Conservation (phyloP, 164 flowering plant species). For the Chimonanthus salicifolius region DNA sequence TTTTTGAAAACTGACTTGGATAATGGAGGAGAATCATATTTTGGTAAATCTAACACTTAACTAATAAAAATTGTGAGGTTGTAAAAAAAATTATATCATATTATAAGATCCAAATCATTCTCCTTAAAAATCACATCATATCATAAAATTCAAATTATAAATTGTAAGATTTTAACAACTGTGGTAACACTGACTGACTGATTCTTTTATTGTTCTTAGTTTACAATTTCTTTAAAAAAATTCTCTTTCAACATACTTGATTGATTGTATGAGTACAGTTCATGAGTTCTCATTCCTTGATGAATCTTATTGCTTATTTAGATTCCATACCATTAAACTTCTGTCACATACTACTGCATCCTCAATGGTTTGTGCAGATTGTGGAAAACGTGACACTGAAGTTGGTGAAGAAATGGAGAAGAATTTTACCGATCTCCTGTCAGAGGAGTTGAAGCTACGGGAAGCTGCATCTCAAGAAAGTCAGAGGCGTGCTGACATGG, state of each 20-base stretch:
- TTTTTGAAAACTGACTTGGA: too few relatives aligned
- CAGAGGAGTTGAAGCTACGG: slow-evolving; percentile 41
- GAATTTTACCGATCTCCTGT: slow-evolving; percentile 35
- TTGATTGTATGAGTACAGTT: too few relatives aligned
- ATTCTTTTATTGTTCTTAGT: neutral
- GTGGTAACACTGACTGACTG: neutral
- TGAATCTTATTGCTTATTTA: neutral
- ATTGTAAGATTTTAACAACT: neutral
- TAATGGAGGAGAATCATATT: too few relatives aligned
- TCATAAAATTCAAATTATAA: too few relatives aligned
- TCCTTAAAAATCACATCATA: too few relatives aligned
- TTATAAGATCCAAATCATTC: too few relatives aligned
- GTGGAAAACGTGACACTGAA: slow-evolving; percentile 61
- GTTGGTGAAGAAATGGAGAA: slow-evolving; percentile 42
- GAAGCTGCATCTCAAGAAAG: slow-evolving; percentile 42
- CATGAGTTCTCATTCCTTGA: neutral
- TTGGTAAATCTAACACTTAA: too few relatives aligned
- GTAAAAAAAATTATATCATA: too few relatives aligned
- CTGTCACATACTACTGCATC: neutral
- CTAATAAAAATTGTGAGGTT: too few relatives aligned
- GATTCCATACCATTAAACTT: neutral
- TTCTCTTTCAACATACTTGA: too few relatives aligned
- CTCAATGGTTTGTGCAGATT: slow-evolving; percentile 25
- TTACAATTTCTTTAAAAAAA: too few relatives aligned
- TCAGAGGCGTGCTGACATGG: slow-evolving; percentile 43